Conservation (phyloP, 495 filamentous ascomycete species). For the Neurospora intermedia region DNA sequence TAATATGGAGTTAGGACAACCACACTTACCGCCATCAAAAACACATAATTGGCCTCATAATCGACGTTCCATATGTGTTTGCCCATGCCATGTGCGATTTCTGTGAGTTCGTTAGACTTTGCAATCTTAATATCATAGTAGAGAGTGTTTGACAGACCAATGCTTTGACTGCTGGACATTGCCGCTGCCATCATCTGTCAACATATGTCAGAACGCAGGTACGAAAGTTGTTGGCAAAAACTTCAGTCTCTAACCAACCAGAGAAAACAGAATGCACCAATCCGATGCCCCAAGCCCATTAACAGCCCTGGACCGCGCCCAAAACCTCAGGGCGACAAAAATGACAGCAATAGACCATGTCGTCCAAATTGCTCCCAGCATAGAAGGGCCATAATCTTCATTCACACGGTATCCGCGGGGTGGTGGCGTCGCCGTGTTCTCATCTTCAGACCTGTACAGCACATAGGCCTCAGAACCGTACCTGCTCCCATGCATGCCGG, state of each 20-base stretch:
- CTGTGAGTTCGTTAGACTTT: conserved; percentile 2
- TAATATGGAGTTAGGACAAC: not conserved
- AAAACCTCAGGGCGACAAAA: conserved; percentile 14
- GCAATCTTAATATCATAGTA: not conserved
- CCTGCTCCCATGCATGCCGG: not conserved
- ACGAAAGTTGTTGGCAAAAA: not conserved
- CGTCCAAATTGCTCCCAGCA: conserved; percentile 3
- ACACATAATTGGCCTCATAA: not conserved
- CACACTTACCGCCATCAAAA: conserved; percentile 8
- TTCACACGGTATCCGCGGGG: not conserved
- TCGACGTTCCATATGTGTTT: conserved; percentile 15
- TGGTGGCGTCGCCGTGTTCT: not conserved
- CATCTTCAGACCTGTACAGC: not conserved
- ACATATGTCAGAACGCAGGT: not conserved
- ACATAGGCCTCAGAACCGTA: not conserved
- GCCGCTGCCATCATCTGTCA: conserved; percentile 6
- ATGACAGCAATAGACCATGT: conserved; percentile 13
- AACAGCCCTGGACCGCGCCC: conserved; percentile 12
- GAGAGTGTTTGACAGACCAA: conserved; percentile 3
- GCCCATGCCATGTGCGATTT: conserved; percentile 12
- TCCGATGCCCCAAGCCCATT: conserved; percentile 9
- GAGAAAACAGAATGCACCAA: conserved; percentile 10
- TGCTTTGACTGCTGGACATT: not conserved
- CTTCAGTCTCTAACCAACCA: conserved; percentile 4
- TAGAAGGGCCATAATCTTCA: conserved; percentile 4